Base-by-base conservation (phyloP, 2,329 filamentous ascomycete species). In the Zelopaecilomyces penicillatus region DNA sequence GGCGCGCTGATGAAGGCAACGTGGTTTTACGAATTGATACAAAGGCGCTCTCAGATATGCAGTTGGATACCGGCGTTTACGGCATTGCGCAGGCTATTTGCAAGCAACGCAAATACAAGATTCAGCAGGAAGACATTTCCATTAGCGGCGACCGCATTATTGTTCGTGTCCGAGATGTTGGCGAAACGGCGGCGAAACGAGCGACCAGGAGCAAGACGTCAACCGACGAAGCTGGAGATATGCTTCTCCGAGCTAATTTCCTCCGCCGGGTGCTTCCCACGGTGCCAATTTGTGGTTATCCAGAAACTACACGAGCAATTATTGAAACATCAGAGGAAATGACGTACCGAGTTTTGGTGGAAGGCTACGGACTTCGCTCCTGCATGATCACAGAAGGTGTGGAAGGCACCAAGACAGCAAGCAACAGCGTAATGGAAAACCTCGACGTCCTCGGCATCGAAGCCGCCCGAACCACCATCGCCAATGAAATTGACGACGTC, bases 321-420 rank as follows among this genome's bases (percentile, higher is more conserved):
- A 93, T 97, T 60, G 84, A 93, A 57, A 89, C 87, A 2, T 81
- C 83, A 40, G 82, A 87, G 43, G 69, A 76, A 3, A 76, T 73
- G 30, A 82, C 83, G 33, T 75, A 83, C 54, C 81, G 77, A 11
- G 88, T 91, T 38, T 74, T 96, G 1, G 93, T 98, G 4, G 93
- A 97, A 74, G 93, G 93, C 2, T 97, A 98, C 64, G 93, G 93
- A 1, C 73, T 98, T 41, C 80, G 80, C 37, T 78, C 80, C 30
- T 96, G 90, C 68, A 94, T 98, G 83, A 95, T 83, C 7, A 98
- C 93, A 0, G 85, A 90, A 50, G 93, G 93, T 51, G 86, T 98
- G 5, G 74, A 94, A 45, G 89, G 90, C 45, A 82, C 80, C 19
- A 71, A 76, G 54, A 85, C 83, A 3, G 76, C 75, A 6, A 83